A percentile compares a stretch with the other conserved stretches of the same genome.
Conservation (phyloP, 495 filamentous ascomycete genomes). For the Schizothecium vesticola region DNA sequence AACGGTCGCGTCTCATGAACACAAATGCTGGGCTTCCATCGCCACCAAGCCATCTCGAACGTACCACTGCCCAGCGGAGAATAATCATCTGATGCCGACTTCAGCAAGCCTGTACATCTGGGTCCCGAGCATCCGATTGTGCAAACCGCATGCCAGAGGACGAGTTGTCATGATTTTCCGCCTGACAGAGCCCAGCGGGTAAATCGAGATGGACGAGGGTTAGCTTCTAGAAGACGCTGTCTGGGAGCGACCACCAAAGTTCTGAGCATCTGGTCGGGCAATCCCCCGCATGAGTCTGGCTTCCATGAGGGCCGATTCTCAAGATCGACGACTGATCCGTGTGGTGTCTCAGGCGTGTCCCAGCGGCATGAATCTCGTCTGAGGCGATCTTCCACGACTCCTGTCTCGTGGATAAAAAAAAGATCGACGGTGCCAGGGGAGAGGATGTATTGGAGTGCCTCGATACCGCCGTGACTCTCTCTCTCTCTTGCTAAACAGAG, state of each 20-base stretch:
- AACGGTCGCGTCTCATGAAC: conserved; percentile 23
- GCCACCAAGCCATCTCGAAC: not conserved
- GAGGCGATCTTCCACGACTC: conserved; percentile 2
- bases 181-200: conserved; percentile 9
- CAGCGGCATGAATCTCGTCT: conserved; percentile 10
- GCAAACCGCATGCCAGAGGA: not conserved
- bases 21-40: conserved; percentile 10
- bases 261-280: conserved; percentile 8
- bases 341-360: conserved; percentile 17
- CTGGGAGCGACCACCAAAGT: conserved; percentile 2
- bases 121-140: not conserved
- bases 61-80: not conserved
- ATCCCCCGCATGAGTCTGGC: conserved; percentile 5
- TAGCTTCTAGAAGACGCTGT: conserved; percentile 12
- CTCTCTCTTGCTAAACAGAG: not conserved
- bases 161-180: conserved; percentile 14
- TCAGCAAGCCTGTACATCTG: not conserved
- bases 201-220: conserved; percentile 9
- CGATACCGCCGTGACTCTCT: not conserved
- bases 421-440: not conserved
- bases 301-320: conserved; percentile 10
- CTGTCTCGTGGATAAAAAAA: conserved; percentile 16
- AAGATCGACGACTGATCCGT: conserved; percentile 15
- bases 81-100: not conserved
- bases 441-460: not conserved